phyloP scores from a whole-genome alignment of 768 basidiomycete genomes.

The Naganishia friedmannii region DNA sequence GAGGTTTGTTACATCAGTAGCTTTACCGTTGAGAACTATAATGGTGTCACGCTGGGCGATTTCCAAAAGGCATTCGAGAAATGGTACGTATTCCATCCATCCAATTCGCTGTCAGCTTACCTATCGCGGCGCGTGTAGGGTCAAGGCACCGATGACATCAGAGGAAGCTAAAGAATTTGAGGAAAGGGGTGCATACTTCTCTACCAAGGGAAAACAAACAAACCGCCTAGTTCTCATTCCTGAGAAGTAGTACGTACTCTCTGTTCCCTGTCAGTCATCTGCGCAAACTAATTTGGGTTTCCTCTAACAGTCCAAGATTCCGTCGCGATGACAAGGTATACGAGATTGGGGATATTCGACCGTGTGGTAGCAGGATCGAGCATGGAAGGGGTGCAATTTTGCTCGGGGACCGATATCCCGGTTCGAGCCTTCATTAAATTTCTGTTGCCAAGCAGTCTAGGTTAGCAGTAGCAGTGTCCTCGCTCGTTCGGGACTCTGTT shows the following conservation, averaged over 20 bases:
- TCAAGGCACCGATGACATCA: slow-evolving; percentile 10
- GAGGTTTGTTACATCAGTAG: slow-evolving; percentile 22
- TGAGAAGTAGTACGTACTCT: slow-evolving; percentile 8
- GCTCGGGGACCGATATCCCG: slow-evolving; percentile 17
- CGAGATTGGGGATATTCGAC: slow-evolving; percentile 27
- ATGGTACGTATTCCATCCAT: slow-evolving; percentile 16
- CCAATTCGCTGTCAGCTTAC: not conserved
- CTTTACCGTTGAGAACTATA: slow-evolving; percentile 28
- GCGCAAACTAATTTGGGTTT: not conserved
- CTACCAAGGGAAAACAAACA: slow-evolving; percentile 8
- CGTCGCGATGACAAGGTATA: slow-evolving; percentile 21
- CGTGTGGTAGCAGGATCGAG: slow-evolving; percentile 24
- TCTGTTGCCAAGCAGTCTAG: not conserved
- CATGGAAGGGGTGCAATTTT: slow-evolving; percentile 17
- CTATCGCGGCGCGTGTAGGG: not conserved
- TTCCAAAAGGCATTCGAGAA: slow-evolving; percentile 28
- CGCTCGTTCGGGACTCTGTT: not conserved
- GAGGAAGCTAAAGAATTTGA: slow-evolving; percentile 26
- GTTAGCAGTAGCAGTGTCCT: not conserved
- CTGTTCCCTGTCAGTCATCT: not conserved
- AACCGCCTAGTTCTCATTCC: slow-evolving; percentile 1
- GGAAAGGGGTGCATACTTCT: slow-evolving; percentile 18
- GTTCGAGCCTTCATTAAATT: slow-evolving; percentile 11
- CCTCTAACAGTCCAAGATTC: slow-evolving; percentile 1
- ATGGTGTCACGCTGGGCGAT: slow-evolving; percentile 29